Base-by-base conservation (phyloP, 2,329 filamentous ascomycete genomes). In the Stenocarpella maydis region DNA sequence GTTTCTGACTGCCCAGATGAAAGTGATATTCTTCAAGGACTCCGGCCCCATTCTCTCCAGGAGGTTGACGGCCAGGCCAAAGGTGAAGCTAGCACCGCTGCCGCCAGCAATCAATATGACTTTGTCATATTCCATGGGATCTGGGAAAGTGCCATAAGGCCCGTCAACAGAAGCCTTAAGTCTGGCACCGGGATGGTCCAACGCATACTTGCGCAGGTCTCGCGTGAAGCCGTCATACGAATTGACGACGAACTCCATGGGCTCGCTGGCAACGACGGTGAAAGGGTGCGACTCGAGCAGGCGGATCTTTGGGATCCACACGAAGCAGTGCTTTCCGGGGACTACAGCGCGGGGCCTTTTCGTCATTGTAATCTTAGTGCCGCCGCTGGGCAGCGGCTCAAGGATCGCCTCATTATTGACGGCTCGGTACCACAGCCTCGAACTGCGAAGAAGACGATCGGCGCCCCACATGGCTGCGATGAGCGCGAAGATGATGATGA, bases 241-340 rank as follows among this genome's bases (percentile, higher is more conserved):
- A 60, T 84, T 82, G 65, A 90, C 83, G 26, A 90, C 83, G 61
- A 91, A 87, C 78, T 90, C 87, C 37, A 88, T 74, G 0, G 86
- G 85, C 39, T 83, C 77, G 19, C 81, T 82, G 26, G 82, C 78
- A 26, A 86, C 85, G 60, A 91, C 86, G 2, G 88, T 91, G 73
- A 91, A 91, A 0, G 89, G 89, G 71, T 92, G 90, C 2, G 85
- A 88, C 77, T 91, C 86, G 21, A 86, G 79, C 1, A 80, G 73
- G 12, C 88, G 84, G 58, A 91, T 82, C 5, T 79, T 79, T 0
- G 89, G 90, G 8, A 91, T 84, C 87, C 88, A 91, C 37, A 91
- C 77, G 74, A 90, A 91, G 73, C 87, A 88, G 74, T 92, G 89
- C 71, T 87, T 86, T 1, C 88, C 89, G 0, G 88, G 83, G 2